Evolutionary conservation across 345 rosid genomes (phyloP), one percentile per base, ranked within the genome.

Genomic region (Corchorus capsularis): DNA sequence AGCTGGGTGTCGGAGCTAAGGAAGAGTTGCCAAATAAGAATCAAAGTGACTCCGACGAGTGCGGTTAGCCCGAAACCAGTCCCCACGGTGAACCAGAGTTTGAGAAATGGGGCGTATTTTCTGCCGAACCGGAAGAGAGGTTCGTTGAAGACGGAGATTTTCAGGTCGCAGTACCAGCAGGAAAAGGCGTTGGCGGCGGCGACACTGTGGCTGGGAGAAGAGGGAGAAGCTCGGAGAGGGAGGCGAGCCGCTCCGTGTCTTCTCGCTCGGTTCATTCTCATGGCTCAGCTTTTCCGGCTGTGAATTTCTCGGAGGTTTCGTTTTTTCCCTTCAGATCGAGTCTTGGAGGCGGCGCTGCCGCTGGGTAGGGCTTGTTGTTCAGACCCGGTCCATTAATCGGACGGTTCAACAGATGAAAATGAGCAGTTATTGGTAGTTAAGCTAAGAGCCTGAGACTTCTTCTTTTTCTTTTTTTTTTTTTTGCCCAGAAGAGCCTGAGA

Each of bases 41-140:
- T 14, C 53, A 79, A 8, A 9, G 91, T 73, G 34, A 84, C 92
- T 47, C 80, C 87, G 53, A 93, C 47, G 14, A 92, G 86, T 45
- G 90, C 78, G 6, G 92, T 79, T 20, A 92, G 76, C 77, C 87
- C 76, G 78, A 93, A 93, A 22, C 94, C 96, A 56, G 90, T 85
- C 16, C 99, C 99, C 16, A 93, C 74, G 10, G 99, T 89, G 74
- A 96, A 96, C 99, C 98, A 96, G 22, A 85, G 27, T 68, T 63
- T 78, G 22, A 92, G 55, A 57, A 50, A 71, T 55, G 79, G 43
- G 53, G 45, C 56, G 59, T 69, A 60, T 3, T 63, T 74, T 35
- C 70, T 32, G 32, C 77, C 77, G 47, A 74, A 74, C 32, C 60
- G 77, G 59, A 62, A 74, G 70, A 74, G 61, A 62, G 77, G 77